phyloP scores from a whole-genome alignment of 768 basidiomycete species.

The Hortiboletus flavorubellus region DNA sequence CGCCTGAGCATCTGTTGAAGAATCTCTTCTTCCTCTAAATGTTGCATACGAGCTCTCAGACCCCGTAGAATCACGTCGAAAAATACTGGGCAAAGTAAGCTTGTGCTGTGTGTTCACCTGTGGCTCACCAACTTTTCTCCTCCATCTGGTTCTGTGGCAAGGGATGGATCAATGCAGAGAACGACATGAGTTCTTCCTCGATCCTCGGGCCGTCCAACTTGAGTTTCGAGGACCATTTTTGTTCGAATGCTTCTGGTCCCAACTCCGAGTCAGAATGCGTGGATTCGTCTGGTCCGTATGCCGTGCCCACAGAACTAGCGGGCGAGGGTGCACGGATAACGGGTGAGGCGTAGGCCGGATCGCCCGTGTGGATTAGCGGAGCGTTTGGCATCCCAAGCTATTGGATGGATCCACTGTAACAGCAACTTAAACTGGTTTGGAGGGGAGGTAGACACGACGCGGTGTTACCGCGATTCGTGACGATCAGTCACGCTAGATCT shows the following conservation, averaged over 20 bases:
- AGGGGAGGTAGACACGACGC: too few species aligned
- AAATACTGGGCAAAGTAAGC: slow-evolving; percentile 28
- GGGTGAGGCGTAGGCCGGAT: slow-evolving; percentile 43
- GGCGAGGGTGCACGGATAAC: slow-evolving; percentile 46
- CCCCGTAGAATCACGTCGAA: slow-evolving; percentile 37
- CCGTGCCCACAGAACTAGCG: slow-evolving; percentile 44
- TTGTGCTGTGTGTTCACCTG: neutral
- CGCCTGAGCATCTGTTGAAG: slow-evolving; percentile 39
- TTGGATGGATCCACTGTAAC: neutral
- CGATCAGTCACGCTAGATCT: slow-evolving; percentile 24
- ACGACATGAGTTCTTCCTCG: slow-evolving; percentile 36
- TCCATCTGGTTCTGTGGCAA: slow-evolving; percentile 32
- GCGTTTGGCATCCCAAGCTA: slow-evolving; percentile 25
- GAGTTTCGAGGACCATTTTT: slow-evolving; percentile 34
- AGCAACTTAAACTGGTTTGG: neutral
- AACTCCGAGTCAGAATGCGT: slow-evolving; percentile 38
- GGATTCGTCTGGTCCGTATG: slow-evolving; percentile 48
- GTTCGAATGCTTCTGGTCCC: slow-evolving; percentile 35
- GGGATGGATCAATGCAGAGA: slow-evolving; percentile 33
- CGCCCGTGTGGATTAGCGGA: slow-evolving; percentile 31
- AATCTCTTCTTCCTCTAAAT: slow-evolving; percentile 43
- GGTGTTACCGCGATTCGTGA: slow-evolving; percentile 26
- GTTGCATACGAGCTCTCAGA: slow-evolving; percentile 35
- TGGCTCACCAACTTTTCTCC: slow-evolving; percentile 37
- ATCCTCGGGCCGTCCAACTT: slow-evolving; percentile 35